phyloP scores from a whole-genome alignment of 2,329 filamentous ascomycete genomes.

The Coccinonectria pachysandricola region DNA sequence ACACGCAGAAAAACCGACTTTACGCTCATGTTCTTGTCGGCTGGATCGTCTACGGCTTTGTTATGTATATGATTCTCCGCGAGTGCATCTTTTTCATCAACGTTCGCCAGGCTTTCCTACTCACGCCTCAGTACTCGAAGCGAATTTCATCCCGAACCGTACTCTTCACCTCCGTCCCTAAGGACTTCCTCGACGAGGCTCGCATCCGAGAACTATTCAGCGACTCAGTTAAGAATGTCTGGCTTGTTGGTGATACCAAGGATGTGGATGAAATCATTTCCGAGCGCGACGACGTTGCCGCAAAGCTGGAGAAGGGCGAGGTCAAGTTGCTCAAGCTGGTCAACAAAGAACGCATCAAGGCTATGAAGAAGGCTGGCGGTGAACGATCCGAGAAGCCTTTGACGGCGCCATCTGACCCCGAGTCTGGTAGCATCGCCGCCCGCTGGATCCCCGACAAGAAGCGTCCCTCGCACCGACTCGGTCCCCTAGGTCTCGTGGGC shows the following conservation, averaged over 20 bases:
- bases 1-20: constrained; percentile 51
- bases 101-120: constrained; percentile 83
- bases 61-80: constrained; percentile 81
- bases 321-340: constrained; percentile 63
- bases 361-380: constrained; percentile 25
- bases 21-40: constrained; percentile 75
- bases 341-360: constrained; percentile 28
- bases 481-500: constrained; percentile 55
- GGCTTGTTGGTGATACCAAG: constrained; percentile 67
- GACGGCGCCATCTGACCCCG: constrained; percentile 47
- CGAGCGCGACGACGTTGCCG: constrained; percentile 62
- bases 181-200: constrained; percentile 61
- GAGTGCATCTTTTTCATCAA: constrained; percentile 93
- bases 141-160: constrained; percentile 86
- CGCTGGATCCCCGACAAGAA: constrained; percentile 58
- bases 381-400: constrained; percentile 10
- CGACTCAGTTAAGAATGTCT: constrained; percentile 67
- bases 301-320: constrained; percentile 75
- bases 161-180: constrained; percentile 79
- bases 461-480: constrained; percentile 58
- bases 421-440: constrained; percentile 54
- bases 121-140: constrained; percentile 71
- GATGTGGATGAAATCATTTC: constrained; percentile 68
- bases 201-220: constrained; percentile 72
- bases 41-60: constrained; percentile 76